phyloP scores from a whole-genome alignment of 1,139 yeast species.

The Taiozyma onychis region DNA sequence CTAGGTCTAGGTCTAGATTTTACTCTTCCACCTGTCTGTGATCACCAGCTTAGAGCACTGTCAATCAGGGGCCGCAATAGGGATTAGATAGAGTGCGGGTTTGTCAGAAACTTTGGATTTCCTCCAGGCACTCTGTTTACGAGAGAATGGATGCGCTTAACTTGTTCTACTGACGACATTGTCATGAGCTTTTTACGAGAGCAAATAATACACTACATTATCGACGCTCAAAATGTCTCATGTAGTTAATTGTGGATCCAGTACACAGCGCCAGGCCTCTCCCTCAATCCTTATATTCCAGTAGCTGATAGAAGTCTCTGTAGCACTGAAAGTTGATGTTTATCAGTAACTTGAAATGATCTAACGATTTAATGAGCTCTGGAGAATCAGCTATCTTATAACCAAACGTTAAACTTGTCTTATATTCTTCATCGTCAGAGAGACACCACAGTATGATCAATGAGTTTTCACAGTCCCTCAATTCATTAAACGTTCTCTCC shows the following conservation, averaged over 20 bases:
- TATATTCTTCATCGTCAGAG: neutral
- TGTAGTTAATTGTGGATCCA: neutral
- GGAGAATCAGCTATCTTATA: neutral
- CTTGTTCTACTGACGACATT: too few species aligned
- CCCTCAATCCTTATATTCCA: neutral
- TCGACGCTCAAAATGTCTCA: neutral
- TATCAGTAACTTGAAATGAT: neutral
- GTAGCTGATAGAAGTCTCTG: neutral
- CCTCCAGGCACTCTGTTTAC: too few species aligned
- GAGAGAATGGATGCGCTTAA: too few species aligned
- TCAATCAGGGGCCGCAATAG: too few species aligned
- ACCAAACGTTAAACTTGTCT: neutral
- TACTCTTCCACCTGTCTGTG: too few species aligned
- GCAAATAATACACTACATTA: neutral
- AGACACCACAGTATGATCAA: constrained; percentile 1
- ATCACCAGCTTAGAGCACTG: too few species aligned
- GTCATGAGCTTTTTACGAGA: too few species aligned
- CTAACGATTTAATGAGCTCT: neutral
- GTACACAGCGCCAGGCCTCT: neutral
- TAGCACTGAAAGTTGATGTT: neutral
- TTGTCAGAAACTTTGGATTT: too few species aligned
- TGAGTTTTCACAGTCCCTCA: neutral
- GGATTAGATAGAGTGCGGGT: too few species aligned
- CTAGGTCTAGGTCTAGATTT: too few species aligned
- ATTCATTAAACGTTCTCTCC: neutral